Evolutionary conservation across 805 yeast genomes (phyloP).

Genomic region (Sungouiozyma ichnusensis): DNA sequence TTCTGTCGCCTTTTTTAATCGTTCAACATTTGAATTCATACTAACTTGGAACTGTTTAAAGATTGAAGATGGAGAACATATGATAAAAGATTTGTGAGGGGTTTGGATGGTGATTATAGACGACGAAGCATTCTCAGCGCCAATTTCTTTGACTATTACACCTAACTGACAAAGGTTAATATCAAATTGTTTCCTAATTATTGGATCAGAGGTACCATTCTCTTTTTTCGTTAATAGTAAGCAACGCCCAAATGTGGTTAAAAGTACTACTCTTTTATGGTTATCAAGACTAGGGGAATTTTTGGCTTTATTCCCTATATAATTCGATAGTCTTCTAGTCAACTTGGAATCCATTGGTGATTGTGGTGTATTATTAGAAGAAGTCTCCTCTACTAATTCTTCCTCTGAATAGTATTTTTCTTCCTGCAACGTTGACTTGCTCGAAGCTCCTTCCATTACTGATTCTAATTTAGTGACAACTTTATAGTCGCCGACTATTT

Average conservation of each 20-base stretch:
- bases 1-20: neutral
- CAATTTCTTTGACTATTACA: constrained; percentile 48
- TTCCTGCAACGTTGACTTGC: neutral
- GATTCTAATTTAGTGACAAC: constrained; percentile 14
- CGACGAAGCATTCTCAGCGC: constrained; percentile 33
- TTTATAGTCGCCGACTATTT: constrained; percentile 46
- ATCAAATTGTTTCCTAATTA: constrained; percentile 39
- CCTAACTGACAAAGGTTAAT: constrained; percentile 43
- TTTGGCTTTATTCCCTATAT: neutral
- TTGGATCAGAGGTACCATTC: constrained; percentile 25
- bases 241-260: constrained; percentile 38
- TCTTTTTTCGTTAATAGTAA: constrained; percentile 38
- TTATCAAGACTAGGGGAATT: neutral
- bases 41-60: neutral
- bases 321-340: neutral
- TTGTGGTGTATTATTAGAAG: neutral
- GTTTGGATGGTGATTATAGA: constrained; percentile 47
- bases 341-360: neutral
- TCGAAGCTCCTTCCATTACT: neutral
- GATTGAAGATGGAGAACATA: neutral
- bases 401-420: neutral
- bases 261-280: neutral
- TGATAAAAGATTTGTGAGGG: constrained; percentile 38
- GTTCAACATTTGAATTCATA: neutral
- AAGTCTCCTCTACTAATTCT: neutral